phyloP scores from a whole-genome alignment of 2,329 filamentous ascomycete species.

The Diaporthe citrichinensis region DNA sequence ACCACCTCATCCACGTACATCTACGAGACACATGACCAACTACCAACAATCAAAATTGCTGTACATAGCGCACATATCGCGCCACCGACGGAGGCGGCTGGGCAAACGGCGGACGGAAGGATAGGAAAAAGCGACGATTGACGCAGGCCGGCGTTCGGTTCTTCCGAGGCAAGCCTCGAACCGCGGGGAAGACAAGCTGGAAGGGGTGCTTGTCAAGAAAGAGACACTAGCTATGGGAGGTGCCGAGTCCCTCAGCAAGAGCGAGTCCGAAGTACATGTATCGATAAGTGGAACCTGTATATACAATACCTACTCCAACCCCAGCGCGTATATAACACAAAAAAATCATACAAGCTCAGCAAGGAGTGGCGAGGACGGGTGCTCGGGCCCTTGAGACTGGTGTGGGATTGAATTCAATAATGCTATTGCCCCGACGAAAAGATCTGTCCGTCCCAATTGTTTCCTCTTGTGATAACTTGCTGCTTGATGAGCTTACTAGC shows the following conservation, averaged over 20 bases:
- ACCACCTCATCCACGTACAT: background rate
- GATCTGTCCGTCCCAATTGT: background rate
- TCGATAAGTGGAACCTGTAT: constrained; percentile 16
- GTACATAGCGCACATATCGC: constrained; percentile 29
- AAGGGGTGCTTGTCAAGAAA: background rate
- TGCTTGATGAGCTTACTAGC: background rate
- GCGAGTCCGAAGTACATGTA: constrained; percentile 28
- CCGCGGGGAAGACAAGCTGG: background rate
- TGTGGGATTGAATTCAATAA: constrained; percentile 26
- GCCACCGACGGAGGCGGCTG: background rate
- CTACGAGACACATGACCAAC: constrained; percentile 29
- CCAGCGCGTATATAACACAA: background rate
- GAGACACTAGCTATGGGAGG: background rate
- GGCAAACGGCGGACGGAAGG: background rate
- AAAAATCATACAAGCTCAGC: background rate
- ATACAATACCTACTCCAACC: constrained; percentile 10
- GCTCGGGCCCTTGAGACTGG: constrained; percentile 13
- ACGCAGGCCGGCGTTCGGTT: background rate
- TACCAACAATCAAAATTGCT: constrained; percentile 1
- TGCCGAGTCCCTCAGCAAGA: background rate
- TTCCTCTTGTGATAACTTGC: background rate
- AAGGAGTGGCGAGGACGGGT: background rate
- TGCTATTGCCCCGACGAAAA: background rate
- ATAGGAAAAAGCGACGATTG: constrained; percentile 1
- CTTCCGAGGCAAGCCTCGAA: constrained; percentile 3